Evolutionary conservation across 257 asterid species (phyloP).

Genomic region (Osmanthus fragrans): DNA sequence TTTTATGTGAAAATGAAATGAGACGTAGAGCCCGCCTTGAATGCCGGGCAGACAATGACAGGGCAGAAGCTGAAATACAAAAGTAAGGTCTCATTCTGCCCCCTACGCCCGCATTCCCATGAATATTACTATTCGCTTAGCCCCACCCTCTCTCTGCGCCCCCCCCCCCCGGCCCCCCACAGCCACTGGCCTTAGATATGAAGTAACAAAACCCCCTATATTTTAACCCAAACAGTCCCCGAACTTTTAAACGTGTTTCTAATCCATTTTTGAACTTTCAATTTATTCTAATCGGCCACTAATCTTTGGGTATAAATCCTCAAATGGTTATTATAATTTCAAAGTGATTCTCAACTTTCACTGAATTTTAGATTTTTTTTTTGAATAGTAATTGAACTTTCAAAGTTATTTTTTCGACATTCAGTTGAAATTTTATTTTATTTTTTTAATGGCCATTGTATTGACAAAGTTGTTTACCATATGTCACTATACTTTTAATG

Average conservation of each 20-base stretch:
- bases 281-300: background rate
- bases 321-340: no score
- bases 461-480: no score
- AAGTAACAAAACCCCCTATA: constrained; percentile 3
- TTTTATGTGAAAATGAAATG: constrained; percentile 1
- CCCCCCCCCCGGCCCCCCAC: background rate
- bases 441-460: no score
- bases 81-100: constrained; percentile 47
- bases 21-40: constrained; percentile 45
- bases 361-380: no score
- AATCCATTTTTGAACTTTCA: background rate
- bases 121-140: background rate
- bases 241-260: background rate
- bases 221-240: background rate
- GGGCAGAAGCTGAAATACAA: constrained; percentile 24
- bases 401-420: no score
- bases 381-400: no score
- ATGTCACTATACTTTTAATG: no score
- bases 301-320: no score
- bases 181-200: constrained; percentile 8
- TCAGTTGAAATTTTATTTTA: no score
- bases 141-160: background rate
- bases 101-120: constrained; percentile 30
- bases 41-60: constrained; percentile 57
- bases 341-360: no score